Evolutionary conservation across 2,329 filamentous ascomycete species (phyloP).

Genomic region (Calonectria montana): DNA sequence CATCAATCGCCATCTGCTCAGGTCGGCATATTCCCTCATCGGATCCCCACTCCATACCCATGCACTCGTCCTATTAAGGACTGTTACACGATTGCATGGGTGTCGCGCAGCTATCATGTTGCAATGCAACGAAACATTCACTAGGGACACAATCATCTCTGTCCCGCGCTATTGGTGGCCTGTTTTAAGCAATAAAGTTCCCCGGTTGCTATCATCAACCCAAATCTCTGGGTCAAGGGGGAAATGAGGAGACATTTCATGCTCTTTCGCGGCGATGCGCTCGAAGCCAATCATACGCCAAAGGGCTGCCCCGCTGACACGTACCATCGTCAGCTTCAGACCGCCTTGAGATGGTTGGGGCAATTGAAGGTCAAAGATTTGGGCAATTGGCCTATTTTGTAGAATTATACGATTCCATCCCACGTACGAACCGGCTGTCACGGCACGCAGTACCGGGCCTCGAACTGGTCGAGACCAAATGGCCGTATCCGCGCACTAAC

Average conservation of each 20-base stretch:
- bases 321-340: background rate
- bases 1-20: background rate
- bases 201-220: background rate
- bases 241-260: background rate
- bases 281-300: background rate
- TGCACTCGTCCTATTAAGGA: background rate
- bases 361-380: background rate
- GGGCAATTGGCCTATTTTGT: background rate
- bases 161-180: background rate
- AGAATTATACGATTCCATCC: background rate
- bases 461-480: background rate
- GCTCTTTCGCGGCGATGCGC: background rate
- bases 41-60: background rate
- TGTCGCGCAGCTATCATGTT: background rate
- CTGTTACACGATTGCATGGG: background rate
- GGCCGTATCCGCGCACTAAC: background rate
- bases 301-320: background rate
- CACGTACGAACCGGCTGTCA: background rate
- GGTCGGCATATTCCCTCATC: background rate
- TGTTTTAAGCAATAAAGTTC: background rate
- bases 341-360: background rate
- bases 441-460: background rate
- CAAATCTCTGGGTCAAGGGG: background rate
- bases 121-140: background rate
- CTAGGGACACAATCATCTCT: background rate